Percentiles rank a stretch among this genome's conserved stretches.
These are phyloP conservation scores for Apostasia shenzhenica DNA, from an alignment of 106 monocot species.

Conservation along the genomic window DNA sequence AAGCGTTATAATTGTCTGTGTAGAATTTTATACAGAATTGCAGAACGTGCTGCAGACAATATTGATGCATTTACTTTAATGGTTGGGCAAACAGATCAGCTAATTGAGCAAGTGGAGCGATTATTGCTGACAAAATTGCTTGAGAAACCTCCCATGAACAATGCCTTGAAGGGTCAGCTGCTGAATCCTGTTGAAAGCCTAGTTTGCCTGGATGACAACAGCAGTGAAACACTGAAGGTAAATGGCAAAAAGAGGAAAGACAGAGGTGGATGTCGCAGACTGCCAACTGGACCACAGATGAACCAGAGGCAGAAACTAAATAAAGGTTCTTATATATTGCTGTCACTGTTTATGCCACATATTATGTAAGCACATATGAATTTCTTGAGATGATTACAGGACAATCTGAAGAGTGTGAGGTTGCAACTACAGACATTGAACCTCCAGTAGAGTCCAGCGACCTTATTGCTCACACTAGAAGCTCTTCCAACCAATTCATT, in stretches of 20 bases:
- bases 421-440: slow-evolving; percentile 30
- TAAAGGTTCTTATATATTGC: slow-evolving; percentile 33
- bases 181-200: slow-evolving; percentile 26
- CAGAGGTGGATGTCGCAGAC: slow-evolving; percentile 19
- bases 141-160: slow-evolving; percentile 29
- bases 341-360: not conserved
- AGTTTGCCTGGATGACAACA: slow-evolving; percentile 11
- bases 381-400: slow-evolving; percentile 13
- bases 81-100: slow-evolving; percentile 53
- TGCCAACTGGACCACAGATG: slow-evolving; percentile 26
- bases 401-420: slow-evolving; percentile 34
- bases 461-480: slow-evolving; percentile 24
- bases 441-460: slow-evolving; percentile 11
- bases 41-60: slow-evolving; percentile 60
- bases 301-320: slow-evolving; percentile 42
- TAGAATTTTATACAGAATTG: slow-evolving; percentile 50
- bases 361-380: not conserved
- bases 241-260: slow-evolving; percentile 43
- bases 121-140: slow-evolving; percentile 37
- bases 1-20: slow-evolving; percentile 49
- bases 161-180: slow-evolving; percentile 20
- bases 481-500: slow-evolving; percentile 43
- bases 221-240: slow-evolving; percentile 19
- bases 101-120: slow-evolving; percentile 49
- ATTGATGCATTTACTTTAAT: slow-evolving; percentile 49